Base-by-base conservation (phyloP, 2,329 filamentous ascomycete species). In the Phyllosticta ampelicida region DNA sequence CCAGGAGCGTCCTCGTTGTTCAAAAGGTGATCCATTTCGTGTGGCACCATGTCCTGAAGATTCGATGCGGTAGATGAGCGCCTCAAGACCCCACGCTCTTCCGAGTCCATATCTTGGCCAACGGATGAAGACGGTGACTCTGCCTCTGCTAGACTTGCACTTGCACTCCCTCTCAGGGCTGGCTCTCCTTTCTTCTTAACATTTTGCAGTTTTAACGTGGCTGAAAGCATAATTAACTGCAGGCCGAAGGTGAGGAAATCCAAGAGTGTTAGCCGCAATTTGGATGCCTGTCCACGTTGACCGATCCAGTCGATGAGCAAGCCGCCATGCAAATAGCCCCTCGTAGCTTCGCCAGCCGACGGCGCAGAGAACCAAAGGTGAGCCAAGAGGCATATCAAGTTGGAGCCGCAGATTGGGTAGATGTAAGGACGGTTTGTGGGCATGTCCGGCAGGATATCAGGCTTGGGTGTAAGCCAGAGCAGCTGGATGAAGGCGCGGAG, bases 271-370 rank as follows among this genome's bases (percentile, higher is more conserved):
- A 86, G 72, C 62, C 76, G 75, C 53, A 77, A 67, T 65, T 78
- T 79, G 56, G 79, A 78, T 2, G 78, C 76, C 2, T 82, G 81
- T 1, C 78, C 79, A 62, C 78, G 75, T 67, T 85, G 80, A 16
- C 83, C 83, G 56, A 86, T 80, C 65, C 86, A 85, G 68, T 86
- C 83, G 65, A 86, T 82, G 63, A 83, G 76, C 54, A 85, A 63
- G 2, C 83, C 81, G 5, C 83, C 83, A 65, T 85, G 81, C 11
- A 85, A 71, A 66, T 84, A 85, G 28, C 75, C 76, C 62, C 76
- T 65, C 5, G 76, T 78, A 19, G 73, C 73, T 62, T 78, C 77
- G 26, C 75, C 75, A 1, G 74, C 77, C 2, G 71, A 65, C 1
- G 76, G 76, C 6, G 70, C 68, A 23, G 65, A 62, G 53, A 69